These are phyloP conservation scores for Lobosporangium transversale DNA, from an alignment of 192 early-diverging fungal species.

Conservation along the genomic window DNA sequence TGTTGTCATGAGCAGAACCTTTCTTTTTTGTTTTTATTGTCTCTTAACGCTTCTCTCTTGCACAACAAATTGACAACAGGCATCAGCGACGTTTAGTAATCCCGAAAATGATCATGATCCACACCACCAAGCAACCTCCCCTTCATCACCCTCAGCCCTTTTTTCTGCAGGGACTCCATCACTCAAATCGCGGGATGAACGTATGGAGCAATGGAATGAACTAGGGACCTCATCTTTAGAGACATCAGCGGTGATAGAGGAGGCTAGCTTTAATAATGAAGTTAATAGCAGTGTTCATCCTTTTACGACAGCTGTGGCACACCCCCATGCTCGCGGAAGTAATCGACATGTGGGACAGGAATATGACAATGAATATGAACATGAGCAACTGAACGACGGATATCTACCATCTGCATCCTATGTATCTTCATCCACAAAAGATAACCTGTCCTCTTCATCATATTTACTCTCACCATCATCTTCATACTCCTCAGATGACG, in stretches of 20 bases:
- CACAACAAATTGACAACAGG: not conserved
- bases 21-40: too few species aligned
- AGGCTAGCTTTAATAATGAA: not conserved
- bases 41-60: not conserved
- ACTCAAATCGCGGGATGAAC: constrained; percentile 6
- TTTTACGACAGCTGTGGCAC: not conserved
- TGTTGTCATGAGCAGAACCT: not conserved
- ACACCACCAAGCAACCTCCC: constrained; percentile 36
- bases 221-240: constrained; percentile 17
- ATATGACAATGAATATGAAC: constrained; percentile 11
- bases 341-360: constrained; percentile 21
- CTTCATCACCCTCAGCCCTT: constrained; percentile 41
- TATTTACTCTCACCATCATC: constrained; percentile 15
- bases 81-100: not conserved
- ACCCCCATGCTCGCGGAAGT: constrained; percentile 6
- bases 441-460: constrained; percentile 4
- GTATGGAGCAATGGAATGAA: constrained; percentile 38
- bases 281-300: not conserved
- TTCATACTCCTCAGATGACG: constrained; percentile 32
- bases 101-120: constrained; percentile 16
- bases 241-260: not conserved
- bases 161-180: constrained; percentile 16
- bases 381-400: constrained; percentile 21
- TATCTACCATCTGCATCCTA: constrained; percentile 31
- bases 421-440: constrained; percentile 11